These are phyloP conservation scores for Diaporthe batatas DNA, from an alignment of 2,329 filamentous ascomycete genomes.

Conservation along the genomic window DNA sequence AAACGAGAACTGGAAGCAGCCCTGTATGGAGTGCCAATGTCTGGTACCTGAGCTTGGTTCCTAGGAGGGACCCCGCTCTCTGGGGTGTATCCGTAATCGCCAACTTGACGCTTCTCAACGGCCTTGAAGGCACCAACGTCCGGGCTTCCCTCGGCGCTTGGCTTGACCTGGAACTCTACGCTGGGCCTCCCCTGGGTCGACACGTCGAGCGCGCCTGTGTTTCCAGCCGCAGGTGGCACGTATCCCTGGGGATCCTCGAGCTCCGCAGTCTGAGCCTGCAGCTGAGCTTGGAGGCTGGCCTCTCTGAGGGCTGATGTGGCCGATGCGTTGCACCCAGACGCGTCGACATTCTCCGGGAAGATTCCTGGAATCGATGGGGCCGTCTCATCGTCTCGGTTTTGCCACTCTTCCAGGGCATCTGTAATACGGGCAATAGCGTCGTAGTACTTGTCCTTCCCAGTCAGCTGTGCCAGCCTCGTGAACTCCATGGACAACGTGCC, in stretches of 20 bases:
- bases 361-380: constrained; percentile 75
- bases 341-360: constrained; percentile 83
- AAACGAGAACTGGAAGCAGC: constrained; percentile 10
- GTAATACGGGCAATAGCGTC: constrained; percentile 91
- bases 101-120: constrained; percentile 30
- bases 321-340: constrained; percentile 80
- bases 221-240: constrained; percentile 43
- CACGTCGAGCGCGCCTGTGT: background rate
- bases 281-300: constrained; percentile 53
- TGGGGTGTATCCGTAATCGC: background rate
- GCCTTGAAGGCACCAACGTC: constrained; percentile 42
- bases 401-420: constrained; percentile 80
- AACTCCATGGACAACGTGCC: constrained; percentile 90
- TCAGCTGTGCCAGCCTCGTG: constrained; percentile 88
- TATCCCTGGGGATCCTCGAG: constrained; percentile 49
- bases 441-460: constrained; percentile 76
- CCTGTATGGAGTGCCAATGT: background rate
- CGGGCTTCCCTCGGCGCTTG: constrained; percentile 46
- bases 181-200: constrained; percentile 43
- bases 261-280: constrained; percentile 50
- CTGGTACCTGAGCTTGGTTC: background rate
- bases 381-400: constrained; percentile 70
- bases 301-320: constrained; percentile 51
- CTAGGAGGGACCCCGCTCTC: background rate
- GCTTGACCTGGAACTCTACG: constrained; percentile 48